A percentile compares a stretch with the other conserved stretches of the same genome.
Evolutionary conservation across 2,329 filamentous ascomycete genomes (phyloP).

Genomic region (Lachnum nothofagi): DNA sequence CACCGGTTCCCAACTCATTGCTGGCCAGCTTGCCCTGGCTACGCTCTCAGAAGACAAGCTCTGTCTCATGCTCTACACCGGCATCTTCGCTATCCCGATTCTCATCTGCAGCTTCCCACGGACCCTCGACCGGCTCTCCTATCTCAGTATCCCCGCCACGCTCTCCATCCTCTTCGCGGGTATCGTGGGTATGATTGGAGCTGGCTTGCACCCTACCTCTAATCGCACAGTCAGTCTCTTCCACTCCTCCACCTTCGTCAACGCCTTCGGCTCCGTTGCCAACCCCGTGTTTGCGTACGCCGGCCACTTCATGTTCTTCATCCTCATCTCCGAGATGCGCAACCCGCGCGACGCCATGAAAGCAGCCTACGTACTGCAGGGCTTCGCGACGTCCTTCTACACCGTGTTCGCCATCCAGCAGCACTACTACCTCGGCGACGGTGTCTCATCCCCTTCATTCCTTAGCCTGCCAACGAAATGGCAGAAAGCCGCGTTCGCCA

Average conservation of each 20-base stretch:
- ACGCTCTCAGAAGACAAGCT: conserved; percentile 42
- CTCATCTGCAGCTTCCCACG: conserved; percentile 44
- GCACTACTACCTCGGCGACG: conserved; percentile 59
- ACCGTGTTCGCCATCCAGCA: conserved; percentile 59
- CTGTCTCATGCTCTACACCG: conserved; percentile 46
- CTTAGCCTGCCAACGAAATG: conserved; percentile 49
- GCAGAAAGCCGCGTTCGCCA: conserved; percentile 60
- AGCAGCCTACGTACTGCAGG: conserved; percentile 52
- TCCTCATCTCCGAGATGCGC: conserved; percentile 52
- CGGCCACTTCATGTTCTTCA: conserved; percentile 56
- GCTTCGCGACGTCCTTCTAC: conserved; percentile 56
- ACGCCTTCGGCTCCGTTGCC: conserved; percentile 44
- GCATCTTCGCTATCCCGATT: conserved; percentile 45
- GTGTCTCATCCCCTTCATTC: conserved; percentile 60
- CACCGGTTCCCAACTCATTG: conserved; percentile 46
- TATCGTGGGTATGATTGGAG: conserved; percentile 47
- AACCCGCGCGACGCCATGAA: conserved; percentile 53
- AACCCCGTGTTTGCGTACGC: conserved; percentile 58
- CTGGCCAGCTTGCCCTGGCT: conserved; percentile 46
- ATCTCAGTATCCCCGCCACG: conserved; percentile 41
- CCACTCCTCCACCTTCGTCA: conserved; percentile 42
- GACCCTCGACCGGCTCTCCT: conserved; percentile 45
- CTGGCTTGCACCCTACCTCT: conserved; percentile 31
- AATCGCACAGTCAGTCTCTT: conserved; percentile 14
- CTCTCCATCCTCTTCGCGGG: conserved; percentile 46